Conservation (phyloP, 1,284 basidiomycete species). For the Leccinum griseonigrum region DNA sequence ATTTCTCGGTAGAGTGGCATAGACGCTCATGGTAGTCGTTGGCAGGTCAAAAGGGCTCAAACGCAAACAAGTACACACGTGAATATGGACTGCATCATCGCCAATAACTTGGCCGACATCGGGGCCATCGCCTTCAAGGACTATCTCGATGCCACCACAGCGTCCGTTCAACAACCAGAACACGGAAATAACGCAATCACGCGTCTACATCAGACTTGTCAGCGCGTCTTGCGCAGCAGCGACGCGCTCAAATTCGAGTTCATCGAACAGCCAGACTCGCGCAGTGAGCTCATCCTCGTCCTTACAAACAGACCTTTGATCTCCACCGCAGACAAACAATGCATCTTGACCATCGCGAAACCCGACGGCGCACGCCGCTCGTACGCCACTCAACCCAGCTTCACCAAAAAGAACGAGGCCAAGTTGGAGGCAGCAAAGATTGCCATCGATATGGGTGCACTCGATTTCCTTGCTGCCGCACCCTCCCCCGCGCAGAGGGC, state of each 20-base stretch:
- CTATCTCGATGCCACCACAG: slow-evolving; percentile 12
- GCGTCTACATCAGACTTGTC: slow-evolving; percentile 44
- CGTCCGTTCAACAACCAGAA: neutral
- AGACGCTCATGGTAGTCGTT: neutral
- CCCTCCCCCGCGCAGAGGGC: neutral
- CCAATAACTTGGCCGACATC: slow-evolving; percentile 17
- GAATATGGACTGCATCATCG: slow-evolving; percentile 4
- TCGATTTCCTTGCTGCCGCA: slow-evolving; percentile 48
- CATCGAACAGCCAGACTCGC: slow-evolving; percentile 36
- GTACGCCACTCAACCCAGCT: slow-evolving; percentile 47
- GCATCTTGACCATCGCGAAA: slow-evolving; percentile 55
- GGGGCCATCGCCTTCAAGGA: slow-evolving; percentile 25
- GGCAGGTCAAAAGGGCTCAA: too few relatives aligned
- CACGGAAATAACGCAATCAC: slow-evolving; percentile 21
- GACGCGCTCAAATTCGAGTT: slow-evolving; percentile 44
- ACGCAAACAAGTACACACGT: too few relatives aligned
- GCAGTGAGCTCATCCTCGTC: slow-evolving; percentile 29
- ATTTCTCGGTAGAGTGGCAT: slow-evolving; percentile 10
- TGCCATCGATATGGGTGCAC: slow-evolving; percentile 54
- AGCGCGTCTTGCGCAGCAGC: slow-evolving; percentile 38
- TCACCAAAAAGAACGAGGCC: slow-evolving; percentile 46
- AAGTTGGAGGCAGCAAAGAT: slow-evolving; percentile 49
- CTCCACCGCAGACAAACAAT: slow-evolving; percentile 45
- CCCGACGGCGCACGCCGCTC: slow-evolving; percentile 49
- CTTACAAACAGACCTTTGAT: neutral